These are phyloP conservation scores for Corynascus novoguineensis DNA, from an alignment of 495 filamentous ascomycete genomes.

Conservation along the genomic window DNA sequence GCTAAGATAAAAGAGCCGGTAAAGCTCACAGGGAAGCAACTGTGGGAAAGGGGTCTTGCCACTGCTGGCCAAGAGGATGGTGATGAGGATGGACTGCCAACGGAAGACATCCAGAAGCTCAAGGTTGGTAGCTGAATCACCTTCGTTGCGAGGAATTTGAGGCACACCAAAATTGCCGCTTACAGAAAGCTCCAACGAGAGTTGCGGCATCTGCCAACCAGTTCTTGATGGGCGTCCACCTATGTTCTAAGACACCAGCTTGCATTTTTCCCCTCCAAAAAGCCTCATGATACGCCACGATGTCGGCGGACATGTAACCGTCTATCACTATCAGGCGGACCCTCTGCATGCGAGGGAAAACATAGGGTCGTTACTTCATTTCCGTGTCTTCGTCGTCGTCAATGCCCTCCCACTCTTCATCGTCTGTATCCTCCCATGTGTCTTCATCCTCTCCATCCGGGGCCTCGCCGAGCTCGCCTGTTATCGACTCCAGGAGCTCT, in stretches of 20 bases:
- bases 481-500: constrained; percentile 54
- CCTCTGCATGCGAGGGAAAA: not conserved
- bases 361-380: constrained; percentile 18
- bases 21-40: constrained; percentile 69
- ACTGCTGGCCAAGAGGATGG: constrained; percentile 67
- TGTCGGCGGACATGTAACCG: constrained; percentile 11
- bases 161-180: not conserved
- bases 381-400: constrained; percentile 28
- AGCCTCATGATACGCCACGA: constrained; percentile 20
- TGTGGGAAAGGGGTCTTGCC: constrained; percentile 79
- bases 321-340: not conserved
- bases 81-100: constrained; percentile 43
- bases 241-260: not conserved
- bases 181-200: not conserved
- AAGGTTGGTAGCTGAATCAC: constrained; percentile 45
- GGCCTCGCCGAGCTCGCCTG: constrained; percentile 50
- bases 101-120: constrained; percentile 60
- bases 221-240: not conserved
- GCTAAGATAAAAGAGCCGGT: constrained; percentile 57
- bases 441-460: constrained; percentile 49
- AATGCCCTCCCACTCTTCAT: constrained; percentile 23
- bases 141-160: not conserved
- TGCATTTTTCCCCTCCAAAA: constrained; percentile 19
- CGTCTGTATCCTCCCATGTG: constrained; percentile 37
- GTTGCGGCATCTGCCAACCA: not conserved